A percentile compares a stretch with the other conserved stretches of the same genome.
Conservation (phyloP, 2,329 filamentous ascomycete genomes). For the Arachnopeziza araneosa region DNA sequence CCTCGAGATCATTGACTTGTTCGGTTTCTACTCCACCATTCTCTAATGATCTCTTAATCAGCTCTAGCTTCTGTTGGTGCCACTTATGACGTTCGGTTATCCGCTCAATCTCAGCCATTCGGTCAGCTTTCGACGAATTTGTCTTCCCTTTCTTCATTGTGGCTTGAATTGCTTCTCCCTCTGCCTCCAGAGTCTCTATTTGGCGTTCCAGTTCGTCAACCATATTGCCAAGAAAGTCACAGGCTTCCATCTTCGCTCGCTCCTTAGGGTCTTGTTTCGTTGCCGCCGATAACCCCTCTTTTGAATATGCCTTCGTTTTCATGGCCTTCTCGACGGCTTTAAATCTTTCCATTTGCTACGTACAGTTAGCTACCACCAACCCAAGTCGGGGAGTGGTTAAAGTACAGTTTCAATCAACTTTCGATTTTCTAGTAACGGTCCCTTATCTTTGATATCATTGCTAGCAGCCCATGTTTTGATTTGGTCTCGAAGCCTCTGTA, state of each 20-base stretch:
- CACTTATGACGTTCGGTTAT: conserved; percentile 91
- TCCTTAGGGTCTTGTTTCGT: conserved; percentile 96
- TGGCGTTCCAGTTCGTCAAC: conserved; percentile 92
- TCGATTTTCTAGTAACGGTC: conserved; percentile 85
- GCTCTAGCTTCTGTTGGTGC: conserved; percentile 89
- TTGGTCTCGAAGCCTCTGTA: conserved; percentile 93
- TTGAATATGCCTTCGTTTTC: conserved; percentile 99
- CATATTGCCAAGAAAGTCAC: conserved; percentile 79
- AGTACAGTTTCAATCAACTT: conserved; percentile 95
- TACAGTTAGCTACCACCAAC: conserved; percentile 24
- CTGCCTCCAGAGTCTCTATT: conserved; percentile 87
- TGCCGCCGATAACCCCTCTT: conserved; percentile 88
- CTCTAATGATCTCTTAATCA: conserved; percentile 83
- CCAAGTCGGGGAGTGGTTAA: conserved; percentile 4
- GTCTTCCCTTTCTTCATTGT: conserved; percentile 95
- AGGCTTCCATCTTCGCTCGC: conserved; percentile 83
- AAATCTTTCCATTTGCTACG: conserved; percentile 98
- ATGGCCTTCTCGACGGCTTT: conserved; percentile 99
- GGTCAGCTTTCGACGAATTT: conserved; percentile 74
- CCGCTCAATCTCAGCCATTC: conserved; percentile 78
- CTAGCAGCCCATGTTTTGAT: conserved; percentile 99
- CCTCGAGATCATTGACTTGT: conserved; percentile 82
- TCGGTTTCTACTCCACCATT: conserved; percentile 87
- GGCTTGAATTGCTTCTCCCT: conserved; percentile 78
- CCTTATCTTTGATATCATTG: conserved; percentile 99